Evolutionary conservation across 2,329 filamentous ascomycete genomes (phyloP), one percentile per base, ranked within the genome.

Genomic region (Purpureocillium takamizusanense): DNA sequence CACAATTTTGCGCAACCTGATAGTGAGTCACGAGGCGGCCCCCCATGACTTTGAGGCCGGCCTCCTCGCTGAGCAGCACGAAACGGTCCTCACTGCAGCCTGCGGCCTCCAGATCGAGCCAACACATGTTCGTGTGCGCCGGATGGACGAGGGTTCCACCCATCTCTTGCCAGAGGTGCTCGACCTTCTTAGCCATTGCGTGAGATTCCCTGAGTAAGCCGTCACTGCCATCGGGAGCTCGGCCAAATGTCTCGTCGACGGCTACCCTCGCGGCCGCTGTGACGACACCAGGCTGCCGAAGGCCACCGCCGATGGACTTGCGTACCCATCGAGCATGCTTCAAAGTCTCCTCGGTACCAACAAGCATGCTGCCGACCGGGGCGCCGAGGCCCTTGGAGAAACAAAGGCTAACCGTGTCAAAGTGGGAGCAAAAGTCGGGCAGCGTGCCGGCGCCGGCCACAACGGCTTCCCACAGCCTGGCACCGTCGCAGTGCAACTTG

Each of bases 81-180:
- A 74, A 63, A 30, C 52, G 56, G 39, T 55, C 55, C 6, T 37
- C 43, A 12, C 56, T 54, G 43, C 68, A 65, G 2, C 75, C 74
- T 10, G 75, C 72, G 1, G 71, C 70, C 23, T 77, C 72, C 13
- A 92, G 64, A 56, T 94, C 81, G 41, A 94, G 53, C 86, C 86
- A 94, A 27, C 86, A 77, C 85, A 94, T 94, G 62, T 94, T 94
- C n/a, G 87, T 94, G 54, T 94, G 81, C 2, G 84, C 81, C 0
- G 83, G 81, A 42, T 81, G 69, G 15, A 70, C 60, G 40, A 87
- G 61, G 59, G 74, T 76, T 1, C 86, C 87, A 4, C 86, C 86
- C 37, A 80, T 66, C 13, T 62, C 63, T 5, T 67, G 72, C 87
- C 87, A 94, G 46, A 83, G 58, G n/a, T 66, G 66, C 71, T 82